Base-by-base conservation (phyloP, 345 rosid species). In the Psidium friedrichsthalianum region DNA sequence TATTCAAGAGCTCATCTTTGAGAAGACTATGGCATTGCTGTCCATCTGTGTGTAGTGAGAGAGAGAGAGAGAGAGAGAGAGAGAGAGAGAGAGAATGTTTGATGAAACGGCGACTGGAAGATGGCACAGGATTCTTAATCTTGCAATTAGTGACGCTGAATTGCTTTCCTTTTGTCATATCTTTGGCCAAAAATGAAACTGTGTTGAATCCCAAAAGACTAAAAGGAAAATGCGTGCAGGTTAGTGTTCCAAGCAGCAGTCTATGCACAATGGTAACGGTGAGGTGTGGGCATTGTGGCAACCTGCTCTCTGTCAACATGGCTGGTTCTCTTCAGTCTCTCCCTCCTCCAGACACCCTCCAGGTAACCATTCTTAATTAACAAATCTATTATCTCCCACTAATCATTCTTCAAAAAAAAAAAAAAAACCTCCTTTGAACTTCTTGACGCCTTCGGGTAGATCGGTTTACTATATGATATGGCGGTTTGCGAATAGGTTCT, bases 281-380 rank as follows among this genome's bases (percentile, higher is more conserved):
- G 40, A 91, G 99, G 90, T 97, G 99, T 87, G 99, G 99, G 86
- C 94, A 96, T 85, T 97, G 99, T 85, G 92, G 95, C 84, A 97
- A 95, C 92, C 84, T 96, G 91, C 94, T 97, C 58, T 91, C 96
- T 55, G 96, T 97, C 69, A 94, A 90, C 93, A 93, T 93, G 94
- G 99, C 92, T 83, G 93, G 87, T 89, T 90, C 95, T 55, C 89
- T 91, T 87, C 96, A 93, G 85, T 82, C 94, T 80, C 24, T 84
- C 89, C 94, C 96, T 83, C 86, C 80, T 85, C 98, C 92, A 84
- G 94, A 92, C 86, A 92, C 89, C 56, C 94, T 92, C 61, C 85
- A 82, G 56, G 87, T 82, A 61, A 91, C 95, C 93, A 90, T 54
- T 57, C 47, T n/a, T 76, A 44, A 32, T 82, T 56, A n/a, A 21